These are phyloP conservation scores for Xylaria longipes DNA, from an alignment of 495 filamentous ascomycete species.

Conservation along the genomic window DNA sequence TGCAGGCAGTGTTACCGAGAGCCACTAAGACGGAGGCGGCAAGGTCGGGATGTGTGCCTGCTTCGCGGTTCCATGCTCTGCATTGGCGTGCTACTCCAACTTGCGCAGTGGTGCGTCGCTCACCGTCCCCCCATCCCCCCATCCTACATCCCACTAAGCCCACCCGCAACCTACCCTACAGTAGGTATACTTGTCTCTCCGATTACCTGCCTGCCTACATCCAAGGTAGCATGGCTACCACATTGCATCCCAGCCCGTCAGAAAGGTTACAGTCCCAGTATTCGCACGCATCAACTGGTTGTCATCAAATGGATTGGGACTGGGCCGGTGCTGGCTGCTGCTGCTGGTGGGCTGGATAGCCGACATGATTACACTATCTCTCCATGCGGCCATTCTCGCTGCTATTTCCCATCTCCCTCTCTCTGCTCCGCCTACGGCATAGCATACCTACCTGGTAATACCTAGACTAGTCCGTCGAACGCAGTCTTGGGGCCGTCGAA, in stretches of 20 bases:
- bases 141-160: constrained; percentile 13
- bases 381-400: background rate
- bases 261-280: background rate
- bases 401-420: background rate
- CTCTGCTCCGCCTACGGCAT: background rate
- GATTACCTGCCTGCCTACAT: background rate
- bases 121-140: background rate
- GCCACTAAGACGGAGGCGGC: constrained; percentile 23
- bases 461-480: background rate
- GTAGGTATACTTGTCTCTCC: no score
- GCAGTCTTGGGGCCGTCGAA: background rate
- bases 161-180: background rate
- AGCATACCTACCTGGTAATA: background rate
- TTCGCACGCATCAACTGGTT: constrained; percentile 14
- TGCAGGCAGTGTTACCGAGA: constrained; percentile 17
- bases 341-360: background rate
- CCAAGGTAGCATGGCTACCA: constrained; percentile 10
- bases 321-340: background rate
- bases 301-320: background rate
- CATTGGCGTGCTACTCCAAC: background rate
- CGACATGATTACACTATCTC: background rate
- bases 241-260: constrained; percentile 9
- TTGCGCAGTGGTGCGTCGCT: constrained; percentile 1
- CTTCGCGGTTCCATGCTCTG: background rate
- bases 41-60: constrained; percentile 22